Evolutionary conservation across 2,329 filamentous ascomycete genomes (phyloP), one percentile per base, ranked within the genome.

Genomic region (Rosellinia necatrix): DNA sequence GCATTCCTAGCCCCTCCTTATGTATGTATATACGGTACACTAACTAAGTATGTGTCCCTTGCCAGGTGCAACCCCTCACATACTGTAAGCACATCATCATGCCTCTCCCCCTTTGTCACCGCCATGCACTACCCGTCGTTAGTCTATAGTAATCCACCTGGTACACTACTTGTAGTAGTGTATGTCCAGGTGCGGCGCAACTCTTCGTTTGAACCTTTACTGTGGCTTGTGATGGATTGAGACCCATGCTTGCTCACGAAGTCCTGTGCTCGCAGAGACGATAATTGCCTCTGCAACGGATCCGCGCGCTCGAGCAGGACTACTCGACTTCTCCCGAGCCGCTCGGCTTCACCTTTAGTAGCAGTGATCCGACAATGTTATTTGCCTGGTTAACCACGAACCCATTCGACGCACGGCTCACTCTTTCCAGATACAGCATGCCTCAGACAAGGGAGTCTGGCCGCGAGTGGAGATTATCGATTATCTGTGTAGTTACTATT

Each of bases 211-310:
- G 38, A 51, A 42, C 24, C 42, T 53, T 42, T 22, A 15, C 34
- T 51, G 58, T 50, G 51, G 58, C 50, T 60, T 58, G 22, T 25
- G 47, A 49, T 41, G 30, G 37, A 44, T 46, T 58, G 50, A 60
- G 42, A 58, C 58, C 4, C 19, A 37, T 35, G 32, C 32, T 13
- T n/a, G n/a, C 32, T n/a, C 15, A 5, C 12, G 12, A 5, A 29
- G 21, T 17, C 6, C 4, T 54, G 32, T 27, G 25, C 41, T 29
- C 56, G 42, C 19, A 4, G 42, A 54, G 34, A 41, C 27, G 24
- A 42, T 30, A 44, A 35, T 22, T 29, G 40, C 22, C 17, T 47
- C 21, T 15, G 12, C 35, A 38, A 41, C 32, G 21, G 25, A 10
- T 35, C 46, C 41, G 34, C 40, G 49, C 38, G n/a, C 30, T 46